Percentiles rank a stretch among this genome's conserved stretches.
Conservation (phyloP, 306 rosid genomes). For the Urtica urens region DNA sequence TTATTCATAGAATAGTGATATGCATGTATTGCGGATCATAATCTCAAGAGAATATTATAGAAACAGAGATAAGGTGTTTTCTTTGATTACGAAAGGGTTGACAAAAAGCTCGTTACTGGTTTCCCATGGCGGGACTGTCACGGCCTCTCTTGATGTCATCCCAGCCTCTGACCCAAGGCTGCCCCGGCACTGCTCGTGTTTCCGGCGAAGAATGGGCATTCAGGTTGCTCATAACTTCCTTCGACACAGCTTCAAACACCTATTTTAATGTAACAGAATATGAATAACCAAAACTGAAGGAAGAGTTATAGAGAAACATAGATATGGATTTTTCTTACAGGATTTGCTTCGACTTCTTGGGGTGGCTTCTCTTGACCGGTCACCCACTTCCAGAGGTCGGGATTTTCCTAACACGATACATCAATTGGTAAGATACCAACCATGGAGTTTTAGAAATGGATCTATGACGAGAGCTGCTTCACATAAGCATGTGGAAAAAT, state of each 20-base stretch:
- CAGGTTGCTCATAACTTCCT: constrained; percentile 45
- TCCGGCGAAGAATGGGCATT: constrained; percentile 51
- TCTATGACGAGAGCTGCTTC: no score
- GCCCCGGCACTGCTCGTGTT: constrained; percentile 68
- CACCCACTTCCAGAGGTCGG: constrained; percentile 88
- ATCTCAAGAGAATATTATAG: no score
- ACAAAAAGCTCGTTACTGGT: no score
- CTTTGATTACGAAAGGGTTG: no score
- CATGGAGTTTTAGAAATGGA: no score
- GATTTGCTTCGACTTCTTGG: constrained; percentile 43
- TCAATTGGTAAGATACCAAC: no score
- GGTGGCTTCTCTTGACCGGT: constrained; percentile 84
- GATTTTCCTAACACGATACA: constrained; percentile 97
- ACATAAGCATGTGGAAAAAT: no score
- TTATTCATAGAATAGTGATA: no score
- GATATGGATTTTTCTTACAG: constrained; percentile 57
- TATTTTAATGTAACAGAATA: constrained; percentile 10
- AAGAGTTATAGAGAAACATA: background rate
- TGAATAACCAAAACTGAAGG: constrained; percentile 6
- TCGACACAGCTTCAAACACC: constrained; percentile 59
- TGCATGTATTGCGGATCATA: no score
- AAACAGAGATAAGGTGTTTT: no score
- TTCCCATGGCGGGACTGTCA: constrained; percentile 56
- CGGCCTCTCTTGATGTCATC: constrained; percentile 65
- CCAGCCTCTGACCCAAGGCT: constrained; percentile 95